Percentiles rank a stretch among this genome's conserved stretches.
Conservation (phyloP, 108 stramenopile species). For the Chaetoceros tenuissimus region DNA sequence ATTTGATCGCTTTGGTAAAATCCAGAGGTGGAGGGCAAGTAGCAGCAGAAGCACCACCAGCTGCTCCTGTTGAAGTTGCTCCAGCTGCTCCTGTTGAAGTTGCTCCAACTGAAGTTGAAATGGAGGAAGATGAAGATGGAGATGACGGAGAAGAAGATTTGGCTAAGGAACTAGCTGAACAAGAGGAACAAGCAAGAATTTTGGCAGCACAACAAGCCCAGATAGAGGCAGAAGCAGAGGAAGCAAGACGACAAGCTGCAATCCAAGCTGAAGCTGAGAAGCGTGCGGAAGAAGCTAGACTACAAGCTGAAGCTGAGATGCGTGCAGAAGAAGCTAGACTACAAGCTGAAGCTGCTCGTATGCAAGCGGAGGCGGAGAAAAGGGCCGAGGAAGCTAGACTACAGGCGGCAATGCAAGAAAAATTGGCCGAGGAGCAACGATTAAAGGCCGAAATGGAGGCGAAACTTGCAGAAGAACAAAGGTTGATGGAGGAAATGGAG, state of each 20-base stretch:
- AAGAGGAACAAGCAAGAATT: background rate
- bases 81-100: conserved; percentile 16
- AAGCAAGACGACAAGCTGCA: conserved; percentile 2
- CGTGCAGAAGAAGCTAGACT: conserved; percentile 8
- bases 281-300: conserved; percentile 16
- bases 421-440: background rate
- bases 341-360: conserved; percentile 10
- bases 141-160: conserved; percentile 13
- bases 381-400: background rate
- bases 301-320: conserved; percentile 37
- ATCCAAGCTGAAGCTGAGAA: conserved; percentile 21
- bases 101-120: conserved; percentile 1
- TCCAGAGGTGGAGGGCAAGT: conserved; percentile 7
- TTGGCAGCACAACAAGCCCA: conserved; percentile 18
- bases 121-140: conserved; percentile 4
- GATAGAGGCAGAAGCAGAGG: conserved; percentile 23
- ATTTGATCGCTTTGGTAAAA: conserved; percentile 72
- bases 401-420: background rate
- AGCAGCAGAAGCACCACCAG: conserved; percentile 16
- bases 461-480: conserved; percentile 2
- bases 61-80: conserved; percentile 11
- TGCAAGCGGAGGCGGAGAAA: background rate
- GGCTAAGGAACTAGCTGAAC: conserved; percentile 9
- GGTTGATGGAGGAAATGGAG: background rate
- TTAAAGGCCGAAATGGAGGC: background rate